Evolutionary conservation across 169 alveolate species (phyloP).

Genomic region (Cyclospora cayetanensis): DNA sequence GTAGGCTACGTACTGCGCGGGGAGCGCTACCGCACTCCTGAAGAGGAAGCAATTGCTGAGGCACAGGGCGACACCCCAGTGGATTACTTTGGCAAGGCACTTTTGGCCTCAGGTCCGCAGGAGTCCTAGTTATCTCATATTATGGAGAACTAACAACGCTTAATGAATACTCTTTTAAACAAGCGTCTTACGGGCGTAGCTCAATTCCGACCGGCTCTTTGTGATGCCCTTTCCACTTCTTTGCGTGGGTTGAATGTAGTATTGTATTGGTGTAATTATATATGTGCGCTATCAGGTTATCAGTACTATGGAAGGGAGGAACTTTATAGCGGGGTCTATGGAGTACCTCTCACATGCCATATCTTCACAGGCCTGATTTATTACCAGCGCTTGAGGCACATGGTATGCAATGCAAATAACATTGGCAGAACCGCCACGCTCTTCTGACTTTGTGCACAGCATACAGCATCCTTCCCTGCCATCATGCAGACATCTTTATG

Average conservation of each 20-base stretch:
- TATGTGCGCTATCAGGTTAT: conserved; percentile 95
- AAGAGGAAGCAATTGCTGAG: conserved; percentile 59
- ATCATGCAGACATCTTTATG: conserved; percentile 98
- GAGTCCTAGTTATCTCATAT: not conserved
- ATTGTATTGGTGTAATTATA: too few relatives aligned
- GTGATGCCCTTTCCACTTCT: too few relatives aligned
- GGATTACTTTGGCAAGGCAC: conserved; percentile 82
- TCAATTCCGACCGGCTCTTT: too few relatives aligned
- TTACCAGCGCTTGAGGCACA: conserved; percentile 99
- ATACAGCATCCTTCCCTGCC: conserved; percentile 98
- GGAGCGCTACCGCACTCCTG: conserved; percentile 70
- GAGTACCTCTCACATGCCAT: conserved; percentile 96
- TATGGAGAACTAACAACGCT: too few relatives aligned
- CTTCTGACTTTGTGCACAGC: conserved; percentile 98
- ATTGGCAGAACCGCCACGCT: conserved; percentile 93
- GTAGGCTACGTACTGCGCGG: conserved; percentile 77
- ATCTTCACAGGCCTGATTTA: conserved; percentile 98
- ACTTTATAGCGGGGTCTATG: conserved; percentile 98
- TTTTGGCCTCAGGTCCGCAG: conserved; percentile 59
- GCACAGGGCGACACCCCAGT: conserved; percentile 77
- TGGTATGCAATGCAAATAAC: conserved; percentile 89
- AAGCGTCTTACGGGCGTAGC: too few relatives aligned
- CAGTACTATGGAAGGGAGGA: conserved; percentile 98
- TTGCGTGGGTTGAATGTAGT: not conserved
- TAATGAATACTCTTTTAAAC: too few relatives aligned